Evolutionary conservation across 2,329 filamentous ascomycete species (phyloP).

Genomic region (Hypoxylon rubiginosum): DNA sequence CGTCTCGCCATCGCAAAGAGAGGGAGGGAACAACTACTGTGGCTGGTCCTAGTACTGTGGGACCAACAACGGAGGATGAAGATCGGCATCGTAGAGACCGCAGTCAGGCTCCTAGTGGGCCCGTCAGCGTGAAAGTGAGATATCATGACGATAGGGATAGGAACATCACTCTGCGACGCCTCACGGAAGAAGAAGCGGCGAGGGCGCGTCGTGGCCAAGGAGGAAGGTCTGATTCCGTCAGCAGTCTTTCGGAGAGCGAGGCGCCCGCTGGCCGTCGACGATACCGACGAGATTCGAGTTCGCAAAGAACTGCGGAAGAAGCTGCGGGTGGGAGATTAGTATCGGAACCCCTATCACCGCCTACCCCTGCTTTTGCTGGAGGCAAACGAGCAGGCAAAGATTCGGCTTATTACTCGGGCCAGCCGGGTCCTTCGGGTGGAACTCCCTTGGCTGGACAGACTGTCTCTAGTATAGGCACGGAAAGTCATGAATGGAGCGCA

Average conservation of each 20-base stretch:
- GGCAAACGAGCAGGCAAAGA: slow-evolving; percentile 67
- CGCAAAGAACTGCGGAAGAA: slow-evolving; percentile 59
- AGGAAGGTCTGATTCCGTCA: slow-evolving; percentile 64
- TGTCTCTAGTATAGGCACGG: slow-evolving; percentile 62
- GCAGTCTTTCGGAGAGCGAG: slow-evolving; percentile 70
- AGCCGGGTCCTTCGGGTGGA: slow-evolving; percentile 58
- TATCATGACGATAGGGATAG: slow-evolving; percentile 71
- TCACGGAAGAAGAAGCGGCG: slow-evolving; percentile 72
- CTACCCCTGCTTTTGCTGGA: slow-evolving; percentile 69
- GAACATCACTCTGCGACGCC: slow-evolving; percentile 71
- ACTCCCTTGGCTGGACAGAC: slow-evolving; percentile 58
- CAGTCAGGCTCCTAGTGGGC: slow-evolving; percentile 60
- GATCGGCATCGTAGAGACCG: slow-evolving; percentile 55
- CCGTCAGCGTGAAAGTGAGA: slow-evolving; percentile 71
- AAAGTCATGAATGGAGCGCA: slow-evolving; percentile 66
- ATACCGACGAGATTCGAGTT: slow-evolving; percentile 68
- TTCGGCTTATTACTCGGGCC: slow-evolving; percentile 72
- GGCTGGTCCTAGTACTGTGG: slow-evolving; percentile 62
- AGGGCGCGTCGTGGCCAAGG: slow-evolving; percentile 54
- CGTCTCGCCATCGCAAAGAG: slow-evolving; percentile 62
- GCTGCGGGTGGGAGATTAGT: slow-evolving; percentile 61
- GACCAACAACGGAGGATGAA: slow-evolving; percentile 64
- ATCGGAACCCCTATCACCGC: slow-evolving; percentile 62
- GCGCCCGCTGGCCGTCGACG: slow-evolving; percentile 59
- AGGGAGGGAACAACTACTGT: slow-evolving; percentile 62